Percentiles rank a stretch among this genome's conserved stretches.
These are phyloP conservation scores for Viola odorata DNA, from an alignment of 345 rosid genomes.

Conservation along the genomic window DNA sequence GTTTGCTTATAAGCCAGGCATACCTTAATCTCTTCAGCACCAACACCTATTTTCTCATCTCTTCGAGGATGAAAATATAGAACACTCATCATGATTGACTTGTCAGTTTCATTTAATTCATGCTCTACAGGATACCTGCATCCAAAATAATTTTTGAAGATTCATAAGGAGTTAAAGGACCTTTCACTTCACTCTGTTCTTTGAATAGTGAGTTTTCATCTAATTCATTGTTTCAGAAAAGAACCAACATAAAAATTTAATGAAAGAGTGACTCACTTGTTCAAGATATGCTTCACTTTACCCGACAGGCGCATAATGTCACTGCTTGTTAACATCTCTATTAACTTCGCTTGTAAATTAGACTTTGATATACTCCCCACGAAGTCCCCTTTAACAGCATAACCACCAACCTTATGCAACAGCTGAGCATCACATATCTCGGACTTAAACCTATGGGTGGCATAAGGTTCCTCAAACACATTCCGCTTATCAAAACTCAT, in stretches of 20 bases:
- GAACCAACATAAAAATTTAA: not conserved
- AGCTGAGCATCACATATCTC: conserved; percentile 32
- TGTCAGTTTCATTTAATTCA: conserved; percentile 46
- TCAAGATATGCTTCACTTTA: conserved; percentile 42
- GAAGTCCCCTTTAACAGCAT: conserved; percentile 27
- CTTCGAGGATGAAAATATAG: conserved; percentile 70
- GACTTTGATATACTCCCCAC: conserved; percentile 33
- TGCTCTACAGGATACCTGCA: conserved; percentile 59
- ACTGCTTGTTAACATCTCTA: conserved; percentile 24
- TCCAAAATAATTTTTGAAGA: not conserved
- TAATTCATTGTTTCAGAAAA: not conserved
- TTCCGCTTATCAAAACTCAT: conserved; percentile 23
- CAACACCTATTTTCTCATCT: conserved; percentile 71
- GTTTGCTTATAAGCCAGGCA: not conserved
- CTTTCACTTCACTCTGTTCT: not conserved
- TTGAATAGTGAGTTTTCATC: not conserved
- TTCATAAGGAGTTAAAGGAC: not conserved
- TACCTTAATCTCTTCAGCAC: conserved; percentile 64
- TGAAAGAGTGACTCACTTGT: conserved; percentile 47
- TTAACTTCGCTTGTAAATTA: conserved; percentile 18
- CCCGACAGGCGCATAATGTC: conserved; percentile 49
- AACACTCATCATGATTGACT: conserved; percentile 40
- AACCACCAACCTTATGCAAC: conserved; percentile 22
- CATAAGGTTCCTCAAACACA: conserved; percentile 22
- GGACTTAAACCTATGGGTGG: conserved; percentile 17